Evolutionary conservation across 495 filamentous ascomycete genomes (phyloP), one percentile per base, ranked within the genome.

Genomic region (Lineolata rhizophorae): DNA sequence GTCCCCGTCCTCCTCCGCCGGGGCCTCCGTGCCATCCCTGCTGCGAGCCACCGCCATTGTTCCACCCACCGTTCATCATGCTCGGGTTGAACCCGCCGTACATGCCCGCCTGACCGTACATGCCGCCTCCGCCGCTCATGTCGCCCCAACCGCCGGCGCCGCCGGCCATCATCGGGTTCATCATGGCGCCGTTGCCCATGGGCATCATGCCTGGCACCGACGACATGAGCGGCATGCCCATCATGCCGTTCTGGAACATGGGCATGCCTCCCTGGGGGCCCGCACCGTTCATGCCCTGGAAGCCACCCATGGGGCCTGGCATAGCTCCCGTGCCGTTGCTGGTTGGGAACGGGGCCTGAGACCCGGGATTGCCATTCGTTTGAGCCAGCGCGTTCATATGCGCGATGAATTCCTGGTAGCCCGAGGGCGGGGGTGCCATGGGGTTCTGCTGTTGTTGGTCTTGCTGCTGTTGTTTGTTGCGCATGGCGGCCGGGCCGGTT

Each of bases 401-500:
- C 22, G 40, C 32, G 18, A 43, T 34, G 29, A 54, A 51, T 17
- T 44, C 34, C 19, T 52, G 44, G 25, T 38, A 29, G 10, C 41
- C 9, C 28, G 21, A 25, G n/a, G 22, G 4, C 1, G 26, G n/a
- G 16, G 14, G 11, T 12, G 6, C 22, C 8, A 12, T 12, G 12
- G 22, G 22, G 28, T 30, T 30, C 14, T 9, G 9, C 15, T 9
- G 8, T 16, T 10, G 14, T 28, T 21, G 39, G 34, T 15, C 36
- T 45, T 34, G 45, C 35, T 35, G 42, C 34, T 44, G 44, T 34
- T 35, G 47, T 35, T 38, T 32, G 31, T 32, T 41, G 18, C 48
- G 44, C 55, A 57, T 60, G 24, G 54, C 58, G 30, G 55, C 56
- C 11, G 60, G 58, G 12, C 47, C 57, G 18, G 70, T 68, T 13